phyloP scores from a whole-genome alignment of 371 early-diverging fungal genomes.

The Coemansia sp. region DNA sequence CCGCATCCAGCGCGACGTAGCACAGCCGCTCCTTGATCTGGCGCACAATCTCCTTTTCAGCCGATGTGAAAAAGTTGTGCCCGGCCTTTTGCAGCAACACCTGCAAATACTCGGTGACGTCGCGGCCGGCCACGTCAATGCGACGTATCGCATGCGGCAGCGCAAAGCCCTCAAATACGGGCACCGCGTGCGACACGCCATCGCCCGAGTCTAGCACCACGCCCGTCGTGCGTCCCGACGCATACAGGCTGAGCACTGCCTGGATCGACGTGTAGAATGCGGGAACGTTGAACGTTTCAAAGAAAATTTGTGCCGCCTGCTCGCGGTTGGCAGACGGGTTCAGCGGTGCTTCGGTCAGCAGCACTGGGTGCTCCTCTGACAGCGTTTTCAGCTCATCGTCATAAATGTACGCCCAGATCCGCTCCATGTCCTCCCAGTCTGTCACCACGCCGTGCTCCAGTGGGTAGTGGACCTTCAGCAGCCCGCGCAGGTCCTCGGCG shows the following conservation, averaged over 20 bases:
- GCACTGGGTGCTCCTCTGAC: conserved; percentile 96
- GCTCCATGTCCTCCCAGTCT: conserved; percentile 97
- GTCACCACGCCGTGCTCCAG: conserved; percentile 95
- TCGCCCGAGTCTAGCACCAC: conserved; percentile 93
- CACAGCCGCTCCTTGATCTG: conserved; percentile 95
- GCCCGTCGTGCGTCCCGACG: conserved; percentile 95
- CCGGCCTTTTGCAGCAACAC: conserved; percentile 85
- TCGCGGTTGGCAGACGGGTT: conserved; percentile 91
- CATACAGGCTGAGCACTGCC: conserved; percentile 91
- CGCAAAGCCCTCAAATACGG: conserved; percentile 96
- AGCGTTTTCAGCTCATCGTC: conserved; percentile 88
- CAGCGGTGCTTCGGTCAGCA: conserved; percentile 93
- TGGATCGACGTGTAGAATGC: conserved; percentile 93
- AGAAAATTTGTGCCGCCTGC: conserved; percentile 89
- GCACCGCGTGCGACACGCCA: conserved; percentile 93
- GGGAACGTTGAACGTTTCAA: conserved; percentile 97
- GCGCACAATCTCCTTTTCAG: conserved; percentile 92
- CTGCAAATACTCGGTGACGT: conserved; percentile 88
- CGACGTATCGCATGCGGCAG: conserved; percentile 90
- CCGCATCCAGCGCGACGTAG: conserved; percentile 87
- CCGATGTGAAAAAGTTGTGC: conserved; percentile 82
- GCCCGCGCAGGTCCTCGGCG: conserved; percentile 92
- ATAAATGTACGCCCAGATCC: conserved; percentile 95
- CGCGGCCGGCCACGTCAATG: conserved; percentile 91
- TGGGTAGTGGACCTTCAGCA: conserved; percentile 90